Evolutionary conservation across 2,329 filamentous ascomycete genomes (phyloP).

Genomic region (Ceratocystis lukuohia): DNA sequence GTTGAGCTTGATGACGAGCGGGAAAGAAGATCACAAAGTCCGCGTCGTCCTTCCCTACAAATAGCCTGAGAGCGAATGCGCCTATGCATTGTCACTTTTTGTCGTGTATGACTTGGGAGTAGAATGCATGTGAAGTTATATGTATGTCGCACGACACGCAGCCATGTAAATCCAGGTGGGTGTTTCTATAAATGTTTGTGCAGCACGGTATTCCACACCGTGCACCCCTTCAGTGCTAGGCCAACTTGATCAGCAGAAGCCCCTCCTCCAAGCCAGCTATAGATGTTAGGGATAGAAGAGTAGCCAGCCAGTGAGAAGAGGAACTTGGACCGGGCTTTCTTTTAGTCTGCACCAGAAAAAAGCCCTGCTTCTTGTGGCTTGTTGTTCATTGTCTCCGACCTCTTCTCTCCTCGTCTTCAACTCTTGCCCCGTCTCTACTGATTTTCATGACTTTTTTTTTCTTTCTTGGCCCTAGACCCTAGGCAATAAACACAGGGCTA

Average conservation of each 20-base stretch:
- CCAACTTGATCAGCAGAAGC: background rate
- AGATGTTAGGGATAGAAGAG: background rate
- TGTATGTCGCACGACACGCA: background rate
- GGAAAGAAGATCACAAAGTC: background rate
- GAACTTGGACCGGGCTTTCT: background rate
- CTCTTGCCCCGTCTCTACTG: background rate
- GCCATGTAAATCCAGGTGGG: background rate
- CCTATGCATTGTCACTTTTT: background rate
- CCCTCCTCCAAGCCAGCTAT: conserved; percentile 1
- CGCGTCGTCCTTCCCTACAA: background rate
- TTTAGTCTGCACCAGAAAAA: background rate
- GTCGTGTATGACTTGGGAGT: background rate
- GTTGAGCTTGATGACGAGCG: background rate
- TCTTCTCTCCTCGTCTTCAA: background rate
- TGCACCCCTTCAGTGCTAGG: background rate
- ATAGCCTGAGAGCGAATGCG: too few relatives aligned
- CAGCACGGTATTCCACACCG: background rate
- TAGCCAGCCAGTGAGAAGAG: background rate
- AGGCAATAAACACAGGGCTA: background rate
- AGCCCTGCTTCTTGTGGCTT: background rate
- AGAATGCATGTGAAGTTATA: background rate
- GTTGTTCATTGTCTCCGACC: background rate
- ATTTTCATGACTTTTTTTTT: background rate
- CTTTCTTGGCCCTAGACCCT: background rate
- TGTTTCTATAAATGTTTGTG: background rate